Percentiles rank a stretch among this genome's conserved stretches.
These are phyloP conservation scores for Lithohypha guttulata DNA, from an alignment of 2,329 filamentous ascomycete genomes.

Conservation along the genomic window DNA sequence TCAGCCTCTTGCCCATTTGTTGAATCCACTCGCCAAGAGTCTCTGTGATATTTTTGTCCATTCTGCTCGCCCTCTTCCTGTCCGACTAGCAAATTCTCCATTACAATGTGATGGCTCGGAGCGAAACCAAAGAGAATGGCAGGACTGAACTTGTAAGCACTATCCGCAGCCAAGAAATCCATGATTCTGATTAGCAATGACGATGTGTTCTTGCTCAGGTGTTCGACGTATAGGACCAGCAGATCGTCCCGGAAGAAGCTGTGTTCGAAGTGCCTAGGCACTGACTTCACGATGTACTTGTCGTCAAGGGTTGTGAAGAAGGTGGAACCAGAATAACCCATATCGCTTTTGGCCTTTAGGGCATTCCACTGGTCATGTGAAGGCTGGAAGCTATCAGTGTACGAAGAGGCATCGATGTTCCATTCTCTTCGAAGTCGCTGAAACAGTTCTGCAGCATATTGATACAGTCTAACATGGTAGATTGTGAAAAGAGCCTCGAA, in stretches of 20 bases:
- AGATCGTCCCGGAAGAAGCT: conserved; percentile 58
- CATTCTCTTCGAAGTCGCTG: conserved; percentile 42
- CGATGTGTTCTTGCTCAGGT: conserved; percentile 50
- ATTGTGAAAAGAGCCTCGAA: conserved; percentile 35
- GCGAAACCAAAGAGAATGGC: conserved; percentile 50
- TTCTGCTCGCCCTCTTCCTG: conserved; percentile 33
- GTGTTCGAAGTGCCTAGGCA: conserved; percentile 60
- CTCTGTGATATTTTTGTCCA: not conserved
- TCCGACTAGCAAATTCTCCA: conserved; percentile 64
- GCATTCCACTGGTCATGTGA: conserved; percentile 22
- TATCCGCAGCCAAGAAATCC: conserved; percentile 44
- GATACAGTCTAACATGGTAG: conserved; percentile 39
- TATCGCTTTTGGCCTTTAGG: conserved; percentile 51
- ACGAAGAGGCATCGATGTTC: conserved; percentile 44
- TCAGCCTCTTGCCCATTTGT: not conserved
- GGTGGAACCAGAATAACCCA: conserved; percentile 43
- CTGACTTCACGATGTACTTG: conserved; percentile 60
- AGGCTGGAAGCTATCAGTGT: conserved; percentile 42
- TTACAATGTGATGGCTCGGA: conserved; percentile 63
- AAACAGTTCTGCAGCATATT: conserved; percentile 41
- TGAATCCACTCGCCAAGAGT: not conserved
- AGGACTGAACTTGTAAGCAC: conserved; percentile 38
- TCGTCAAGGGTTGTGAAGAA: conserved; percentile 59
- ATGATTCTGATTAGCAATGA: conserved; percentile 62
- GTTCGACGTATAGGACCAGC: conserved; percentile 51